Percentiles rank a stretch among this genome's conserved stretches.
Evolutionary conservation across 1,139 yeast genomes (phyloP).

Genomic region (Yamadazyma jaroonii): DNA sequence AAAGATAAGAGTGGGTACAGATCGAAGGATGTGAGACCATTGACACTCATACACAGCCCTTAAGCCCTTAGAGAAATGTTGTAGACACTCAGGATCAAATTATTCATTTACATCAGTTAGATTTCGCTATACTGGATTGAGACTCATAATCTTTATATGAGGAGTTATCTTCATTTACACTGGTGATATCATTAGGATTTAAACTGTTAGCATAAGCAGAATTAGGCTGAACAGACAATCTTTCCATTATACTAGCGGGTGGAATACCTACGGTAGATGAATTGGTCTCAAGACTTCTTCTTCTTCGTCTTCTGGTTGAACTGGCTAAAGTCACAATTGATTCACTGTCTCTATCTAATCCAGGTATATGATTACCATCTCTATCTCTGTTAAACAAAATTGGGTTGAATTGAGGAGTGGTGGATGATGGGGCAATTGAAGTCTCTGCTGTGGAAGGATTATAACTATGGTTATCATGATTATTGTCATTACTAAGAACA

Average conservation of each 20-base stretch:
- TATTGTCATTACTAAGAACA: constrained; percentile 36
- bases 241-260: constrained; percentile 60
- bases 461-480: constrained; percentile 35
- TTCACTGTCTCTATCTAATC: constrained; percentile 45
- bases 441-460: constrained; percentile 54
- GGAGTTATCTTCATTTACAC: constrained; percentile 8
- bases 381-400: constrained; percentile 6
- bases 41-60: too few species aligned
- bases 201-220: constrained; percentile 15
- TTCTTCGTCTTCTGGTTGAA: constrained; percentile 45
- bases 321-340: constrained; percentile 55
- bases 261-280: constrained; percentile 64
- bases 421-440: constrained; percentile 44
- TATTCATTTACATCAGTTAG: constrained; percentile 1
- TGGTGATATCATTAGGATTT: constrained; percentile 8
- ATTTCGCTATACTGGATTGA: constrained; percentile 3
- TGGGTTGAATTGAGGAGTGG: constrained; percentile 10
- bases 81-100: too few species aligned
- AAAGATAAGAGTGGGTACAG: too few species aligned
- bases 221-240: constrained; percentile 21
- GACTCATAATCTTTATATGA: constrained; percentile 9
- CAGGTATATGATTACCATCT: constrained; percentile 12
- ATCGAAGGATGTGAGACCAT: too few species aligned
- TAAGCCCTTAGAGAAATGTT: neutral
- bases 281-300: constrained; percentile 56